A percentile compares a stretch with the other conserved stretches of the same genome.
Conservation (phyloP, 192 early-diverging fungal genomes). For the Phlyctochytrium arcticum region DNA sequence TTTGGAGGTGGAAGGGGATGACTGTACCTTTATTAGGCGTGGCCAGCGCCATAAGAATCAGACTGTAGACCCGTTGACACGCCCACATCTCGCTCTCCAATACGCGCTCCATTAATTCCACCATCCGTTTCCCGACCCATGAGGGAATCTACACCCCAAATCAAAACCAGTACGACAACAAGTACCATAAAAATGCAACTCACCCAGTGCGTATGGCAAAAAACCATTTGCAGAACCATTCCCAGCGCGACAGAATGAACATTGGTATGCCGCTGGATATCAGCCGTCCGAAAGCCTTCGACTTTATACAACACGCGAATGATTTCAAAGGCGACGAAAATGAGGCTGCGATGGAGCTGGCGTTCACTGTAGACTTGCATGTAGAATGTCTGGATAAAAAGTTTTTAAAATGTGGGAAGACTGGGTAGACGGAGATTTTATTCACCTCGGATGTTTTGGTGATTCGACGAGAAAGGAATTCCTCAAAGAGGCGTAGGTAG, state of each 20-base stretch:
- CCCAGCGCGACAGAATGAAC: not conserved
- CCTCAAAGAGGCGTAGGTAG: not conserved
- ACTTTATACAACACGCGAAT: slow-evolving; percentile 10
- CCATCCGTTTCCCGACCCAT: slow-evolving; percentile 10
- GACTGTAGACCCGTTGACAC: slow-evolving; percentile 1
- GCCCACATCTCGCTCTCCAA: slow-evolving; percentile 16
- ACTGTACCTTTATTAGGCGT: no score
- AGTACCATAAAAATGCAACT: no score
- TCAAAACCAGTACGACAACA: not conserved
- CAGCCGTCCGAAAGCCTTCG: not conserved
- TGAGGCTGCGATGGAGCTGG: slow-evolving; percentile 2
- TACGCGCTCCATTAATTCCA: slow-evolving; percentile 12
- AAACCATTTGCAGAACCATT: slow-evolving; percentile 4
- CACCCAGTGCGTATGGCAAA: no score
- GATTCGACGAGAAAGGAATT: not conserved
- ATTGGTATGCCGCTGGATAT: not conserved
- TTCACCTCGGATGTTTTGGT: not conserved
- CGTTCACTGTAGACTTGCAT: not conserved
- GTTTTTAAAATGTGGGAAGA: not conserved
- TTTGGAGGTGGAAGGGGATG: no score
- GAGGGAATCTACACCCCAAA: not conserved
- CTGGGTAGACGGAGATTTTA: not conserved
- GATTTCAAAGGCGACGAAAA: slow-evolving; percentile 14
- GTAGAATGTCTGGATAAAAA: not conserved
- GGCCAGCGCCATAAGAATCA: no score